Percentiles rank a stretch among this genome's conserved stretches.
Conservation (phyloP, 176 grass and related monocot genomes). For the Hyparrhenia diplandra region DNA sequence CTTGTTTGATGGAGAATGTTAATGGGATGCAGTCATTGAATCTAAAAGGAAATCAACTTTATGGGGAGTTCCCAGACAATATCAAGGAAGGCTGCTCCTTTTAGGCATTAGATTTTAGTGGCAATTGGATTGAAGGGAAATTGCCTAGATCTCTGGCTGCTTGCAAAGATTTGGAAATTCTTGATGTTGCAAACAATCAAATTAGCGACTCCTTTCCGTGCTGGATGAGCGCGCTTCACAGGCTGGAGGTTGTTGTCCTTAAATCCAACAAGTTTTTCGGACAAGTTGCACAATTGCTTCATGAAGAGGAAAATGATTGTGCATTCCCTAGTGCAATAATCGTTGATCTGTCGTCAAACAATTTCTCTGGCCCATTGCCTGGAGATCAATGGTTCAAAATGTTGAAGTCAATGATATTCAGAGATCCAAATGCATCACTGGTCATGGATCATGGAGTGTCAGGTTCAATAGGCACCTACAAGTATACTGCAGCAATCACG, state of each 20-base stretch:
- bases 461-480: background rate
- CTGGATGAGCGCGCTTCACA: background rate
- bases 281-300: no score
- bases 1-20: background rate
- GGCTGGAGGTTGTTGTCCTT: conserved; percentile 21
- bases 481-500: no score
- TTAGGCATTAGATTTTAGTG: background rate
- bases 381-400: background rate
- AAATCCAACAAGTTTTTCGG: no score
- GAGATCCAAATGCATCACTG: background rate
- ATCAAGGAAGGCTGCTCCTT: background rate
- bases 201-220: conserved; percentile 20
- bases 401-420: conserved; percentile 10
- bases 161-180: background rate
- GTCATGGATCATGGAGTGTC: conserved; percentile 13
- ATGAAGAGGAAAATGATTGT: no score
- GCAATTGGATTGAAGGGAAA: background rate
- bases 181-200: conserved; percentile 18
- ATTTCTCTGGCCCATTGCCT: no score
- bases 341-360: no score
- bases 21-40: background rate
- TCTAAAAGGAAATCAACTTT: conserved; percentile 1
- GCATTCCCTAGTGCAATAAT: no score
- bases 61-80: background rate
- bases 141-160: background rate